Conservation (phyloP, 805 yeast genomes). For the Barnettozyma salicaria region DNA sequence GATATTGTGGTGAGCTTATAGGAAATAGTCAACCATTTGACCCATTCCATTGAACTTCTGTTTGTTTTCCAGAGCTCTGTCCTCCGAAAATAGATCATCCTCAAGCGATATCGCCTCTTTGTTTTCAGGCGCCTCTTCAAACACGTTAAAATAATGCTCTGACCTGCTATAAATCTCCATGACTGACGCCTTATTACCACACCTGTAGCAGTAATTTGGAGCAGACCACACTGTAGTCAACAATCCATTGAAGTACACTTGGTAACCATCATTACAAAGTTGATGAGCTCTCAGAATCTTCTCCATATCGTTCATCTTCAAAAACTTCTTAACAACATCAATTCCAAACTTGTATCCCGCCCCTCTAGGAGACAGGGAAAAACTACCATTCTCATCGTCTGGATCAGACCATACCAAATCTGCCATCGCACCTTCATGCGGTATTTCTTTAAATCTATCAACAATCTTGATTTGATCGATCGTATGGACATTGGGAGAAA, state of each 20-base stretch:
- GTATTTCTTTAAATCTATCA: conserved; percentile 90
- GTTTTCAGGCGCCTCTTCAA: conserved; percentile 96
- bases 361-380: conserved; percentile 88
- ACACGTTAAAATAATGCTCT: conserved; percentile 75
- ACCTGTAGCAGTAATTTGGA: conserved; percentile 94
- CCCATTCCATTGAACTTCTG: conserved; percentile 16
- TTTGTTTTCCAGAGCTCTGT: conserved; percentile 4
- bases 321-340: conserved; percentile 83
- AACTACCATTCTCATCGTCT: conserved; percentile 70
- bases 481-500: conserved; percentile 91
- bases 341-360: conserved; percentile 97
- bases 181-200: conserved; percentile 98
- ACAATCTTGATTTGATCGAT: conserved; percentile 86
- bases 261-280: conserved; percentile 93
- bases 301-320: conserved; percentile 67
- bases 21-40: conserved; percentile 47
- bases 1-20: conserved; percentile 25
- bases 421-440: conserved; percentile 99
- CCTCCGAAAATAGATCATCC: conserved; percentile 14
- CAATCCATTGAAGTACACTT: conserved; percentile 82
- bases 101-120: conserved; percentile 38
- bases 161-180: conserved; percentile 73
- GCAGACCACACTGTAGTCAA: conserved; percentile 98
- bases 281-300: conserved; percentile 94
- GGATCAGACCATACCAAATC: conserved; percentile 99